Evolutionary conservation across 306 rosid species (phyloP), one percentile per base, ranked within the genome.

Genomic region (Lathyrus sativus): DNA sequence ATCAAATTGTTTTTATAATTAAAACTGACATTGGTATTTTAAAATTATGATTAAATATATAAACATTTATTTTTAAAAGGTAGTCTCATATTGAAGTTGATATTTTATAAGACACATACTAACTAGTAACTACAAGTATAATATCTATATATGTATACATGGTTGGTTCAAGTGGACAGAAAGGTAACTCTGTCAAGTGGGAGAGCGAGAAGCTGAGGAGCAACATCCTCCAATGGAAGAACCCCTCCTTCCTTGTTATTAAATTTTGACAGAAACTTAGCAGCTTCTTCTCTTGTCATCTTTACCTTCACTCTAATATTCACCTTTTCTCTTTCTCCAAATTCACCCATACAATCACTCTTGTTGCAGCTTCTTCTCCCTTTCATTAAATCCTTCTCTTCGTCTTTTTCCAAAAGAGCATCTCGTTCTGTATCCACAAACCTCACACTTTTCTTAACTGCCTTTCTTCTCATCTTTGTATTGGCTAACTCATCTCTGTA

Each of bases 251-350:
- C 76, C 62, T 80, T 89, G 82, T 86, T 80, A 61, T 51, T 51
- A 51, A 51, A 18, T 19, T 72, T 82, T 8, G 90, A 81, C 11
- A 89, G 62, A 55, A 89, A 55, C 35, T 81, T 62, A n/a, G 78
- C 68, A 0, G 92, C 96, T 74, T 89, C 90, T 75, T 84, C 67
- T 74, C 77, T 89, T 49, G 96, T 89, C 92, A 89, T 86, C 81
- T 43, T 83, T 2, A 89, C 81, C 68, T 84, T 89, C 39, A 89
- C 85, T 68, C 90, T 81, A 12, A 79, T 13, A 55, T 53, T 53
- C 58, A 53, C 75, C 28, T 67, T 67, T 18, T 14, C 73, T 9
- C 46, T 60, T 17, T 68, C 67, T 39, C 65, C 62, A 45, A 19
- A 31, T 31, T 33, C 57, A 17, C 7, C 11, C 33, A 4, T 3